A percentile compares a stretch with the other conserved stretches of the same genome.
Conservation (phyloP, 2,329 filamentous ascomycete genomes). For the Bisporella sp. region DNA sequence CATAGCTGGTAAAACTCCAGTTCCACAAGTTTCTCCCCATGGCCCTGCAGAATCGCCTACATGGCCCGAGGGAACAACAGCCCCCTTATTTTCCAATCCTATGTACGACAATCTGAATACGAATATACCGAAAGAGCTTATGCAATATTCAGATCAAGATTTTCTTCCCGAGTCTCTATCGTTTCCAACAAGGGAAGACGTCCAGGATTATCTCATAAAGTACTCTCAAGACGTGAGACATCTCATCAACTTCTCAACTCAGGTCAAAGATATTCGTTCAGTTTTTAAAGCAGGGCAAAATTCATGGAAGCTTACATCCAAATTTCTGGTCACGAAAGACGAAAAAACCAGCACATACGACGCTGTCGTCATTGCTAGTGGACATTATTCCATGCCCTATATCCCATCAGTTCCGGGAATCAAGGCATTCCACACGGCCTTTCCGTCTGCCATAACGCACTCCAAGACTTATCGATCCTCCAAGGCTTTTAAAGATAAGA, state of each 20-base stretch:
- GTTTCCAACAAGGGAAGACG: constrained; percentile 65
- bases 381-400: constrained; percentile 65
- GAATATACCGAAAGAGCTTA: constrained; percentile 76
- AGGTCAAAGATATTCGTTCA: constrained; percentile 54
- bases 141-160: constrained; percentile 67
- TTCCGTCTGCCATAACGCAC: constrained; percentile 59
- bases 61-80: constrained; percentile 30
- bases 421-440: constrained; percentile 46
- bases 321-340: constrained; percentile 19
- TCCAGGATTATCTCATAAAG: constrained; percentile 65
- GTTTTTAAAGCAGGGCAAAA: constrained; percentile 14
- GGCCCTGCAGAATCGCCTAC: constrained; percentile 6
- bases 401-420: constrained; percentile 59
- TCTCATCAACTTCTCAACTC: constrained; percentile 62
- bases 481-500: constrained; percentile 56
- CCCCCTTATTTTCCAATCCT: constrained; percentile 61
- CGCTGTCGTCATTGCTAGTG: constrained; percentile 68
- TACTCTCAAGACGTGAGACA: constrained; percentile 60
- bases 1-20: constrained; percentile 63
- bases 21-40: constrained; percentile 51
- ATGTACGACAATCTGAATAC: constrained; percentile 79
- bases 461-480: constrained; percentile 74
- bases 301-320: constrained; percentile 45
- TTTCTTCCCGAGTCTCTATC: constrained; percentile 61
- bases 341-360: constrained; percentile 41